phyloP scores from a whole-genome alignment of 2,329 filamentous ascomycete genomes.

The Fusarium pseudoanthophilum region DNA sequence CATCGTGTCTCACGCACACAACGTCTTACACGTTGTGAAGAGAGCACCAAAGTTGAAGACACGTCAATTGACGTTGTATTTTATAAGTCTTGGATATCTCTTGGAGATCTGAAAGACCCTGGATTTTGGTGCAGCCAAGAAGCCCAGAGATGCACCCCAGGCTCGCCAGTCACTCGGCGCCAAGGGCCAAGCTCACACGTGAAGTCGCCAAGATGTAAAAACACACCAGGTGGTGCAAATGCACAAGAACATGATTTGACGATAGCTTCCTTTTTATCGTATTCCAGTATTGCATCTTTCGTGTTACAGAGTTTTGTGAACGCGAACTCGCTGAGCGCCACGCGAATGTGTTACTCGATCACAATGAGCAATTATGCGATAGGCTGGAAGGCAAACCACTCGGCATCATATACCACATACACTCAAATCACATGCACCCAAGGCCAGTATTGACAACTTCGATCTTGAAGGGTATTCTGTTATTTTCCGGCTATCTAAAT shows the following conservation, averaged over 20 bases:
- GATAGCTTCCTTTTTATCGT: slow-evolving; percentile 21
- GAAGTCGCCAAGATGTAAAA: slow-evolving; percentile 39
- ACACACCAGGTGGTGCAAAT: slow-evolving; percentile 43
- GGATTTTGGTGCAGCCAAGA: slow-evolving; percentile 38
- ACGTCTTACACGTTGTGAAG: neutral
- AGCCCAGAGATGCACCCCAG: slow-evolving; percentile 40
- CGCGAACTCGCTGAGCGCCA: neutral
- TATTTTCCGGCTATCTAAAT: neutral
- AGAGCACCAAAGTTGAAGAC: neutral
- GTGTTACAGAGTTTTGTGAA: neutral
- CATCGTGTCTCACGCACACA: neutral
- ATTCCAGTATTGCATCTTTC: neutral
- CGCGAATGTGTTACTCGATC: neutral
- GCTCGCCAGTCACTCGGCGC: slow-evolving; percentile 31
- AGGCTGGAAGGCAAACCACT: neutral
- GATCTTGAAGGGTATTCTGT: neutral
- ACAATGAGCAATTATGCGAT: neutral
- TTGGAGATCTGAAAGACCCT: slow-evolving; percentile 40
- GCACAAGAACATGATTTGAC: neutral
- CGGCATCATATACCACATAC: neutral
- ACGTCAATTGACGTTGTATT: slow-evolving; percentile 20
- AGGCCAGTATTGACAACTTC: neutral
- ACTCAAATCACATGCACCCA: neutral
- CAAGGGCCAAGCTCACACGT: slow-evolving; percentile 40
- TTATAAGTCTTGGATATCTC: slow-evolving; percentile 39